These are phyloP conservation scores for Pseudogymnoascus sp. DNA, from an alignment of 2,329 filamentous ascomycete species.

Conservation along the genomic window DNA sequence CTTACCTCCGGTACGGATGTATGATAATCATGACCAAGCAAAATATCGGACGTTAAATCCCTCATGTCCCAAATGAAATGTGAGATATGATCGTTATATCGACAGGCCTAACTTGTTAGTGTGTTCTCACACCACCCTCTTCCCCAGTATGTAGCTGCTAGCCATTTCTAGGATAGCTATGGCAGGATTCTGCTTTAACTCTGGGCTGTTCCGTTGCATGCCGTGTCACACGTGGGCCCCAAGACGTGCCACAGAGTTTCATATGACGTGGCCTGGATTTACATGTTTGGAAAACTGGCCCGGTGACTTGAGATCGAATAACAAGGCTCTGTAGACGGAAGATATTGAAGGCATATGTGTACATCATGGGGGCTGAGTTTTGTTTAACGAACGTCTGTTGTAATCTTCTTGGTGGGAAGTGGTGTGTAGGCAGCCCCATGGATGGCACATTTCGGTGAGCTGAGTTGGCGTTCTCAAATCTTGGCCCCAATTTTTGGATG, in stretches of 20 bases:
- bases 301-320: neutral
- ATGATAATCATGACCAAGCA: neutral
- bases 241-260: neutral
- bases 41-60: neutral
- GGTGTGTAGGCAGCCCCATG: neutral
- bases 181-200: neutral
- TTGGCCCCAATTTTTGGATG: neutral
- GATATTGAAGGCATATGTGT: neutral
- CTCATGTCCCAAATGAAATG: neutral
- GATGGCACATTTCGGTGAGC: neutral
- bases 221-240: neutral
- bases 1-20: neutral
- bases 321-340: neutral
- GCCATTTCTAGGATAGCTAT: neutral
- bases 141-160: neutral
- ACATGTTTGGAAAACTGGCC: neutral
- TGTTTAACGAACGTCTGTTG: neutral
- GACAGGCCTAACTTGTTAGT: neutral
- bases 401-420: neutral
- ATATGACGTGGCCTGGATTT: neutral
- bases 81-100: neutral
- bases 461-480: neutral
- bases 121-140: neutral
- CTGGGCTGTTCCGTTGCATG: neutral
- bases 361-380: neutral